phyloP scores from a whole-genome alignment of 345 rosid genomes.

The Hypericum androsaemum region DNA sequence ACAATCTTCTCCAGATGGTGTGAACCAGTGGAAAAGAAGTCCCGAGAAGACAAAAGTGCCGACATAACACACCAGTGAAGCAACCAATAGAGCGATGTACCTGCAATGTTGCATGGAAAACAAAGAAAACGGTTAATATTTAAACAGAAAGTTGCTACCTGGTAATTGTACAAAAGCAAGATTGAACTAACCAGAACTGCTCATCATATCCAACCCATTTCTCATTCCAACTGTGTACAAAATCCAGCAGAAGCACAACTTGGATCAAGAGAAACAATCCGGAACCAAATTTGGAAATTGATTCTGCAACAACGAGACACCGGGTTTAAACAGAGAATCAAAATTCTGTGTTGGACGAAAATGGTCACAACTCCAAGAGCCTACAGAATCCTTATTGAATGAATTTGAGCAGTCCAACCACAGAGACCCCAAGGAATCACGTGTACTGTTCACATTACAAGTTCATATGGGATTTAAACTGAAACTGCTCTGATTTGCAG shows the following conservation, averaged over 20 bases:
- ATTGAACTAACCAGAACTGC: conserved; percentile 81
- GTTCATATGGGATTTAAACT: too few species aligned
- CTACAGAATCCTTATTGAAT: too few species aligned
- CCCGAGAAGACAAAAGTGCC: conserved; percentile 86
- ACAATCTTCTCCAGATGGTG: conserved; percentile 97
- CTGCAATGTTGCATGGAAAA: conserved; percentile 24
- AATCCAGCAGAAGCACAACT: conserved; percentile 97
- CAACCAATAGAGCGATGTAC: conserved; percentile 69
- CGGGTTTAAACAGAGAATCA: background rate
- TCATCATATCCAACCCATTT: conserved; percentile 95
- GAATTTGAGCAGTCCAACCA: too few species aligned
- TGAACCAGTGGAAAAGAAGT: conserved; percentile 91
- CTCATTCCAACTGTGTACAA: conserved; percentile 99
- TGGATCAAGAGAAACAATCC: conserved; percentile 95
- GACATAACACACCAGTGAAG: conserved; percentile 79
- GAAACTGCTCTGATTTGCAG: too few species aligned
- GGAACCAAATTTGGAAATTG: conserved; percentile 85
- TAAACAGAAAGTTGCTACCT: background rate
- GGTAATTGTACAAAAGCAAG: background rate
- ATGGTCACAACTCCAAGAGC: too few species aligned
- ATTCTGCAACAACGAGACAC: conserved; percentile 38
- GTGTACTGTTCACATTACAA: too few species aligned
- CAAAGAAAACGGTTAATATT: background rate
- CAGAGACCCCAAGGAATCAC: too few species aligned
- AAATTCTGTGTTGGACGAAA: background rate